These are phyloP conservation scores for Solanum tarapatanum DNA, from an alignment of 257 asterid genomes.

Conservation along the genomic window DNA sequence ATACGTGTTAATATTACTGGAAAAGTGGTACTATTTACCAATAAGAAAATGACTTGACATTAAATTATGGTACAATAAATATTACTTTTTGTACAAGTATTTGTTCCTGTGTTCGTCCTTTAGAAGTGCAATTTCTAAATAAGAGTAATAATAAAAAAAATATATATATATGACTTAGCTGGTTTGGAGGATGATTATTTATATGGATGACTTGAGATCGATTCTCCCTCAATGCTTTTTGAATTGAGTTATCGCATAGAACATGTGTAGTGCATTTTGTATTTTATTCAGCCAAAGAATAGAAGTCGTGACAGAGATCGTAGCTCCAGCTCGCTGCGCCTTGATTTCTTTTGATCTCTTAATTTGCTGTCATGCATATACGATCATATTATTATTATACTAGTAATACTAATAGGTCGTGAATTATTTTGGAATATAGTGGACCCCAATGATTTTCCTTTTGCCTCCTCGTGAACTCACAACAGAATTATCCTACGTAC, in stretches of 20 bases:
- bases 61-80: too few relatives aligned
- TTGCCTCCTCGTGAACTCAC: slow-evolving; percentile 25
- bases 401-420: neutral
- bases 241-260: neutral
- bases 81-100: too few relatives aligned
- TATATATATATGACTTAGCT: too few relatives aligned
- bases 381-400: neutral
- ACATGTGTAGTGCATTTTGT: accelerated
- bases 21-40: too few relatives aligned
- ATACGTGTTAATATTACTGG: too few relatives aligned
- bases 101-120: too few relatives aligned
- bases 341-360: neutral
- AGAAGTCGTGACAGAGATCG: neutral
- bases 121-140: too few relatives aligned
- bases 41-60: too few relatives aligned
- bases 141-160: too few relatives aligned
- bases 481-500: neutral
- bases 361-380: neutral
- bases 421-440: neutral
- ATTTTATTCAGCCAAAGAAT: too few relatives aligned
- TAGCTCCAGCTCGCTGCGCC: neutral
- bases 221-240: too few relatives aligned
- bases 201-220: neutral
- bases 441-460: slow-evolving; percentile 8
- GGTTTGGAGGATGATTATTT: neutral